Base-by-base conservation (phyloP, 1,284 basidiomycete genomes). In the Fomitopsis schrenkii region DNA sequence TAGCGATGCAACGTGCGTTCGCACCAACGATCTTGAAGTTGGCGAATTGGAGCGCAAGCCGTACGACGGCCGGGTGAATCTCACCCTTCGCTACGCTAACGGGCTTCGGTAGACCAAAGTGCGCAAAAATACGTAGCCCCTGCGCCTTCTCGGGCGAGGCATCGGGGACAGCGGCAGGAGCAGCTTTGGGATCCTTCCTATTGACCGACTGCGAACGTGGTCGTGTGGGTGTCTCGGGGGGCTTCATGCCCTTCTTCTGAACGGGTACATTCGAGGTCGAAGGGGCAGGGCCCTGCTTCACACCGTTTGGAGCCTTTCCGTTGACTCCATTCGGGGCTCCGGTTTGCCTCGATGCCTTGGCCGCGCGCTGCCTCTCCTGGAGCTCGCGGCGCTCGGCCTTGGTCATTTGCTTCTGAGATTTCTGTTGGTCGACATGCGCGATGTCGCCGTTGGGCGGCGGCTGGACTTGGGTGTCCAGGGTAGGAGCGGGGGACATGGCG, bases 1-100 rank as follows among this genome's bases (percentile, higher is more conserved):
- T 93, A n/a, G 93, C 91, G 58, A 95, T 93, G 74, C 92, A 94
- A 61, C 93, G 80, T 12, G 94, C 94, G 75, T 95, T 95, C 19
- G 93, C 90, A 19, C 93, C 93, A 48, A 86, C 88, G 67, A 95
- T 91, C 72, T 87, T 89, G 79, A 95, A 95, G 66, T 91, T 87
- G 6, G 90, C 85, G 73, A 94, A 95, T 65, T 92, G 86, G 26
- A 95, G 77, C 17, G 89, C 93, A 28, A 95, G 84, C 58, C 88
- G 81, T 64, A 91, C 75, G 70, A 95, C 86, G 30, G 85, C 82
- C 68, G 91, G 92, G 76, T 97, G 88, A 66, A 97, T 90, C 67
- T 92, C 88, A 59, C 90, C 90, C 70, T 93, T 94, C 56, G 82
- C 79, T 30, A 78, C 75, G 33, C 77, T 79, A 35, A 81, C 77